Evolutionary conservation across 257 asterid species (phyloP).

Genomic region (Coffea eugenioides): DNA sequence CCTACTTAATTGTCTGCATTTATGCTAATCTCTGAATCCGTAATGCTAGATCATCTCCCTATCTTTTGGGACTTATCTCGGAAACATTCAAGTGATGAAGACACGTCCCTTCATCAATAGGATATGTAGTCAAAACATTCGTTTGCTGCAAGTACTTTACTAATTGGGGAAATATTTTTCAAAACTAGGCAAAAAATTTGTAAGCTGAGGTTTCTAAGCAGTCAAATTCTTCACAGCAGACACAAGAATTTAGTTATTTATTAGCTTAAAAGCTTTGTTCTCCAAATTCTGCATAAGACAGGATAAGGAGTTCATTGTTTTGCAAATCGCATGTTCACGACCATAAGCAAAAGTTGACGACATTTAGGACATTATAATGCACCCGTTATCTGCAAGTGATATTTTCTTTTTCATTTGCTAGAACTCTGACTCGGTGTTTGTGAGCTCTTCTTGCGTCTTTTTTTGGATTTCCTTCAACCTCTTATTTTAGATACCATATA

Average conservation of each 20-base stretch:
- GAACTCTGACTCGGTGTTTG: background rate
- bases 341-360: background rate
- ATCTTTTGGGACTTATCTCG: background rate
- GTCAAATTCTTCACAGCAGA: background rate
- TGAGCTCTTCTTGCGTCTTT: background rate
- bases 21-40: background rate
- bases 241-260: background rate
- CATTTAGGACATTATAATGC: background rate
- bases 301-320: background rate
- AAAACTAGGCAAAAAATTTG: background rate
- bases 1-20: conserved; percentile 6
- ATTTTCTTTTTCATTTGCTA: background rate
- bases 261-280: background rate
- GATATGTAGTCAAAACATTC: conserved; percentile 3
- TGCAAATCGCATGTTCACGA: background rate
- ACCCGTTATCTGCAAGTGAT: background rate
- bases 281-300: background rate
- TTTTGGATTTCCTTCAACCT: background rate
- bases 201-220: background rate
- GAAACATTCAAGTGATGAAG: background rate
- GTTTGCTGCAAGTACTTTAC: background rate
- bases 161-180: background rate
- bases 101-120: background rate
- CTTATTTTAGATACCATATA: background rate
- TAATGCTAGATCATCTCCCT: background rate